Base-by-base conservation (phyloP, 805 yeast species). In the Barnettozyma pratensis region DNA sequence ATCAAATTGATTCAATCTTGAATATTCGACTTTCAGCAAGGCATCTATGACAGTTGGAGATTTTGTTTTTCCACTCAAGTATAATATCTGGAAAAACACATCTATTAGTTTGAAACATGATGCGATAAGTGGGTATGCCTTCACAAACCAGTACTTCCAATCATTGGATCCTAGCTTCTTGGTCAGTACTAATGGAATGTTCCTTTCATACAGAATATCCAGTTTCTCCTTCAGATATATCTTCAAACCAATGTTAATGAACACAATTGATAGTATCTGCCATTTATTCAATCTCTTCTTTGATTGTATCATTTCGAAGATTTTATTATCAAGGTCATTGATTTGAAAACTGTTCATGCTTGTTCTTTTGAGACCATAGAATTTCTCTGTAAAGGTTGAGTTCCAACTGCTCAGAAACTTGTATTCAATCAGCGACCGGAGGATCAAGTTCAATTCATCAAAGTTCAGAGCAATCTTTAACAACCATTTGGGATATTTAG, bases 351-450 rank as follows among this genome's bases (percentile, higher is more conserved):
- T 60, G 9, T 52, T 54, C 42, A 57, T 51, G 45, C 66, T 64
- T 27, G 72, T 61, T 35, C 96, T 72, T 60, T 89, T 89, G 54
- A 92, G 67, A 2, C 97, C 98, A 61, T 92, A 92, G 62, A 92
- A 92, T 61, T 87, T 86, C 64, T 92, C 97, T 0, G 96, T 88
- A 59, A 92, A 88, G 3, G 94, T 80, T 0, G 95, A 80, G 58
- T 87, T 91, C 88, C 94, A 87, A 43, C 73, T 72, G 45, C 70
- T 76, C 43, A 92, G 64, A 56, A 83, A 87, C 52, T 77, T 74
- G 72, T 81, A 81, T 64, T 94, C 97, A 2, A 92, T 68, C 4
- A 76, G 49, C 0, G 86, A 81, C 58, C 91, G 70, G 3, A 84
- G 51, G 2, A 78, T 50, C 4, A 84, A 63, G 56, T 84, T 84